Conservation (phyloP, 345 rosid genomes). For the Moricandia arvensis region DNA sequence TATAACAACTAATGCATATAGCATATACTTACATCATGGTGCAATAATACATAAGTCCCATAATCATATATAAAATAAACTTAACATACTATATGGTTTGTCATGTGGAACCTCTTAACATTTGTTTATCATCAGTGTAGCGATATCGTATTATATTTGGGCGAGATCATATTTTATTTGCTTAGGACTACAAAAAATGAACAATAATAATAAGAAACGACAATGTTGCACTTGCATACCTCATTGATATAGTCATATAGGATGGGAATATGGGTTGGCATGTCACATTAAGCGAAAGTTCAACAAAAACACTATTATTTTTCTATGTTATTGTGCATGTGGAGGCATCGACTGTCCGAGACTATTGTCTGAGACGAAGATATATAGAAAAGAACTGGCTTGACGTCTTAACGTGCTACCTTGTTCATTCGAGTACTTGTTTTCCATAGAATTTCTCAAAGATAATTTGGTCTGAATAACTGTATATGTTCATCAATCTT, state of each 20-base stretch:
- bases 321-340: neutral
- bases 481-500: neutral
- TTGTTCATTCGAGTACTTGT: neutral
- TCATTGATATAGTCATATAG: conserved; percentile 13
- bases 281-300: conserved; percentile 30
- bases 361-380: no score
- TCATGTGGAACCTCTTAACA: neutral
- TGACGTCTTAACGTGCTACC: conserved; percentile 12
- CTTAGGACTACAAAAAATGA: neutral
- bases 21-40: neutral
- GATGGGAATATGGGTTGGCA: conserved; percentile 37
- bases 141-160: neutral
- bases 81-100: conserved; percentile 11
- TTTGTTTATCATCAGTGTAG: conserved; percentile 15
- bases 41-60: neutral
- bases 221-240: conserved; percentile 30
- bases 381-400: neutral
- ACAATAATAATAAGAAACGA: neutral
- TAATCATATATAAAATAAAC: neutral
- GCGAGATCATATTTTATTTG: neutral
- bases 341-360: neutral
- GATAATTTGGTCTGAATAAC: neutral
- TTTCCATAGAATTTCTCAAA: neutral
- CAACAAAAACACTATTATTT: neutral
- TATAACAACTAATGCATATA: neutral